Base-by-base conservation (phyloP, 208 protist species). In the Plasmodiophora brassicae region DNA sequence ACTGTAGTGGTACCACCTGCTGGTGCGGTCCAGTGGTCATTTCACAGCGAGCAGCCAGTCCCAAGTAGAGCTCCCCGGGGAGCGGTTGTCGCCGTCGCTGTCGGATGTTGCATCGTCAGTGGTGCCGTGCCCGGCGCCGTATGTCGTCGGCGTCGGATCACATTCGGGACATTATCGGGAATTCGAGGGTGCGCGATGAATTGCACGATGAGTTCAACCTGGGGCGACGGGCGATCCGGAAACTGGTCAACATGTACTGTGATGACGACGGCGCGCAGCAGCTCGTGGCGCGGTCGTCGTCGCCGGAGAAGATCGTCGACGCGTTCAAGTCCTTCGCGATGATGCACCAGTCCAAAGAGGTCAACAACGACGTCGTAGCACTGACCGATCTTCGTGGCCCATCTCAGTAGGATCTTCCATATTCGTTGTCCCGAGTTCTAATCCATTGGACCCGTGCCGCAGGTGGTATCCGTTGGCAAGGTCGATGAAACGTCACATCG, bases 401-500 rank as follows among this genome's bases (percentile, higher is more conserved):
- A 36, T 78, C 65, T 14, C 14, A 32, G n/a, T n/a, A n/a, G n/a
- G n/a, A n/a, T n/a, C n/a, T n/a, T n/a, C n/a, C n/a, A n/a, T n/a
- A n/a, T n/a, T n/a, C n/a, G n/a, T n/a, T n/a, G n/a, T n/a, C n/a
- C n/a, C n/a, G n/a, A n/a, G n/a, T n/a, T n/a, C n/a, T n/a, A n/a
- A n/a, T n/a, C n/a, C n/a, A n/a, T n/a, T n/a, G n/a, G n/a, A n/a
- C n/a, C n/a, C n/a, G n/a, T n/a, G n/a, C n/a, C n/a, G n/a, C n/a
- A n/a, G n/a, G n/a, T 78, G 65, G 65, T 78, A 78, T 78, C 65
- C 65, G 22, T 25, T 8, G 1, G 72, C 88, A 32, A 43, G 88
- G 46, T 1, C 14, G 25, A 71, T 87, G 20, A 1, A n/a, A 35
- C 72, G 84, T 28, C 0, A 1, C 25, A 78, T 89, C 46, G 36